Evolutionary conservation across 2,329 filamentous ascomycete genomes (phyloP), one percentile per base, ranked within the genome.

Genomic region (Penicillium sp.): DNA sequence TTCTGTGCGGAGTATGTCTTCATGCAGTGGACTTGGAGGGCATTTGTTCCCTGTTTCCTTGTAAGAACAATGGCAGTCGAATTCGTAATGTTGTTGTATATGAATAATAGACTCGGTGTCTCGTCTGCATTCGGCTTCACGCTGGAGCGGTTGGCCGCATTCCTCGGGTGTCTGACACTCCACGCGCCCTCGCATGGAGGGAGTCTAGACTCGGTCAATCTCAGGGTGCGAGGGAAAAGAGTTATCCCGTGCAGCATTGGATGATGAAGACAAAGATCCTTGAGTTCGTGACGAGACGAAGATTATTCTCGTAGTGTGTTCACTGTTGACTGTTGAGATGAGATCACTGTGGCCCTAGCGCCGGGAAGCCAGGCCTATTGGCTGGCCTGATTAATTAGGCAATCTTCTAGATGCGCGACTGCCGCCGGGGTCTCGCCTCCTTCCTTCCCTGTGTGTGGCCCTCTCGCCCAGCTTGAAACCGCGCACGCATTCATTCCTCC

Each of bases 131-230:
- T 18, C 28, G 20, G 50, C 50, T 33, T 35, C 50, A 46, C 21
- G 26, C 49, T 40, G 21, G 49, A 21, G 23, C 35, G 20, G 18
- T 26, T 51, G 38, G 47, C 23, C 26, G 54, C 54, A 56, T 56
- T 56, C 54, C 54, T 51, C 47, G 54, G 47, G 35, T 49, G 46
- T 24, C 40, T n/a, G 24, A 43, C 40, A 50, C 16, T 26, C 47
- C 52, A 48, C 35, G 40, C 53, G 30, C 47, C 54, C 54, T 56
- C 53, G 47, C 54, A 40, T 56, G 35, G 52, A 24, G 7, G n/a
- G 6, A 43, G 28, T 53, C 51, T 53, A 53, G 51, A 47, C 42
- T 38, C 7, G 28, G 40, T 6, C 9, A 11, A 33, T 7, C 12
- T 33, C 9, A 33, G 28, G 28, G 28, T 12, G 28, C 8, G 23